Evolutionary conservation across 257 asterid genomes (phyloP).

Genomic region (Plantago elongata): DNA sequence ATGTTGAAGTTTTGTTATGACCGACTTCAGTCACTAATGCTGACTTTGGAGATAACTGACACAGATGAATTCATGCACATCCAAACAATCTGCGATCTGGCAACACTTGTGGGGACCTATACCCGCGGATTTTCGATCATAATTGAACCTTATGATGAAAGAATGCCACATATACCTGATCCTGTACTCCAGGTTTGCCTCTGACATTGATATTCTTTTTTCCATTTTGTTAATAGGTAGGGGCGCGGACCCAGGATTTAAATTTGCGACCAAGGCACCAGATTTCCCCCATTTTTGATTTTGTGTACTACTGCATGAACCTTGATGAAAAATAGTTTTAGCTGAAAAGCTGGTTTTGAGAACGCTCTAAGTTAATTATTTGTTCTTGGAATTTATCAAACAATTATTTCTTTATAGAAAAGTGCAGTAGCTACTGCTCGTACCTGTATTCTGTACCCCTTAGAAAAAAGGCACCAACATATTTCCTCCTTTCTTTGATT

Average conservation of each 20-base stretch:
- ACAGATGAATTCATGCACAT: constrained; percentile 90
- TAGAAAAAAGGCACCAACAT: no score
- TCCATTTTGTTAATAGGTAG: neutral
- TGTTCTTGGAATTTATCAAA: no score
- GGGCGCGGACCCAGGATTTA: neutral
- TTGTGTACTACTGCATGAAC: neutral
- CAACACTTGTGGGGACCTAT: constrained; percentile 93
- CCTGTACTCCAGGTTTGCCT: constrained; percentile 87
- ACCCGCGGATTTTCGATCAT: constrained; percentile 90
- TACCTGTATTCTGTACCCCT: no score
- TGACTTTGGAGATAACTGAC: constrained; percentile 93
- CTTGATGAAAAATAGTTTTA: no score
- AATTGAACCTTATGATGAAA: constrained; percentile 90
- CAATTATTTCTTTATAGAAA: no score
- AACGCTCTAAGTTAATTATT: no score
- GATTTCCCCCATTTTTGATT: neutral
- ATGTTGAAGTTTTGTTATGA: constrained; percentile 88
- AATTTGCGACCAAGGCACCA: no score
- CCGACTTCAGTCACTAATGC: constrained; percentile 86
- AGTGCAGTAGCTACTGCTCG: no score
- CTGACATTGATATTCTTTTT: neutral
- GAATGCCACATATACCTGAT: constrained; percentile 98
- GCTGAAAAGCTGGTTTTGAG: no score
- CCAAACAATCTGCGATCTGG: constrained; percentile 92
- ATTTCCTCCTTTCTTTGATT: neutral